Conservation (phyloP, 495 filamentous ascomycete genomes). For the Tetracladium setigerum region DNA sequence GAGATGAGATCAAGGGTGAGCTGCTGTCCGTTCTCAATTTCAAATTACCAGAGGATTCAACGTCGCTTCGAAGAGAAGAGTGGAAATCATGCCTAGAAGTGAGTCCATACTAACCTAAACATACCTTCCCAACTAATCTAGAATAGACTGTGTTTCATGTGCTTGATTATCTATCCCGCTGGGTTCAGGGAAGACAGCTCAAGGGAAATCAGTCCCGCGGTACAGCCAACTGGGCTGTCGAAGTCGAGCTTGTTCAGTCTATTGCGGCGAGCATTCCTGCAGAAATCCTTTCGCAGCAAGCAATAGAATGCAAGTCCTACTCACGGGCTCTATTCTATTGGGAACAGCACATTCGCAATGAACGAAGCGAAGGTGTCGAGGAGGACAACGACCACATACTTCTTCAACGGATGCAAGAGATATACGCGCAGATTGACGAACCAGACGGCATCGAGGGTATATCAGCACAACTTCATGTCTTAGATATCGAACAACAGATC, state of each 20-base stretch:
- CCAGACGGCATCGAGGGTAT: constrained; percentile 95
- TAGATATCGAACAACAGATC: constrained; percentile 86
- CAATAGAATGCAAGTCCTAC: constrained; percentile 87
- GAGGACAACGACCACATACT: constrained; percentile 45
- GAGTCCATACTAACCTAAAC: constrained; percentile 20
- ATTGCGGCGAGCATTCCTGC: constrained; percentile 69
- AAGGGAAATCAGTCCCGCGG: constrained; percentile 18
- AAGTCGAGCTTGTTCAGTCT: constrained; percentile 47
- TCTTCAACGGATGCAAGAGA: constrained; percentile 75
- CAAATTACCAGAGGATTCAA: constrained; percentile 44
- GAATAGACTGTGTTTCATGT: constrained; percentile 77
- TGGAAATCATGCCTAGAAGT: constrained; percentile 80
- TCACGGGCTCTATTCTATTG: constrained; percentile 87
- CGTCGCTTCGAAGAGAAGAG: constrained; percentile 49
- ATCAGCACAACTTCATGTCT: constrained; percentile 69
- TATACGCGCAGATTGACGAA: constrained; percentile 95
- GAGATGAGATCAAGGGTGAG: constrained; percentile 61
- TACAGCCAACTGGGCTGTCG: neutral
- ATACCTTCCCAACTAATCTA: neutral
- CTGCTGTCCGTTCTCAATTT: constrained; percentile 61
- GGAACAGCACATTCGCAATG: constrained; percentile 78
- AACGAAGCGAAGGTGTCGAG: constrained; percentile 27
- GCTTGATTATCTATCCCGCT: constrained; percentile 83
- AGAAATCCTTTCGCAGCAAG: constrained; percentile 74
- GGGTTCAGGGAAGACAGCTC: constrained; percentile 73